Evolutionary conservation across 495 filamentous ascomycete genomes (phyloP), one percentile per base, ranked within the genome.

Genomic region (Aspergillus olivimuriae): DNA sequence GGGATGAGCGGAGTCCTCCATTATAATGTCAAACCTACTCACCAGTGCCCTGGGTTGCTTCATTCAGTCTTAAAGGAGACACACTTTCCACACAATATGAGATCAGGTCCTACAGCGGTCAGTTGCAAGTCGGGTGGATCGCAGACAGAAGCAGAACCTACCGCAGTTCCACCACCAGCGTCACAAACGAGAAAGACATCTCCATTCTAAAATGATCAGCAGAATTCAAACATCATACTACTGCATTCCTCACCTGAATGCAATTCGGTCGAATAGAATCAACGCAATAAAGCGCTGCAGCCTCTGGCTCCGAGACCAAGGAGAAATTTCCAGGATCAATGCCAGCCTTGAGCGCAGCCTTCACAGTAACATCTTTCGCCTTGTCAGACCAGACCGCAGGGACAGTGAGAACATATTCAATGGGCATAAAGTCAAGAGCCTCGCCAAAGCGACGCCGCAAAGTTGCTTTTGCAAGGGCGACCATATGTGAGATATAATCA

Each of bases 271-370:
- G 48, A 12, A 55, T 57, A 1, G 42, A 47, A 57, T 64, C 34
- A 10, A 81, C 53, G 0, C 74, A 69, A 52, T 73, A 74, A 0
- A 78, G 58, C 0, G 78, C 78, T 3, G 78, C 78, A 4, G 78
- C 77, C 50, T 83, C 81, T 0, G 81, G 82, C 52, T 84, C 81
- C 1, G 75, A 76, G 9, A 83, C 69, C 9, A 83, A 48, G 26
- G 60, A 62, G 36, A 80, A 52, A 20, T 62, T 58, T 2, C 39
- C 3, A 0, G 17, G 8, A 1, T 46, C 18, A 39, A 84, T 66
- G 0, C 78, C 80, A 0, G 78, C 78, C 11, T 48, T 47, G 37
- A 59, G 40, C 1, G 71, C 75, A 14, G 74, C 74, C 19, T 55
- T 39, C 18, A 70, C 38, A 2, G 73, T 79, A 18, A 50, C 42